These are phyloP conservation scores for Trametopsis cervina DNA, from an alignment of 768 basidiomycete genomes.

Conservation along the genomic window DNA sequence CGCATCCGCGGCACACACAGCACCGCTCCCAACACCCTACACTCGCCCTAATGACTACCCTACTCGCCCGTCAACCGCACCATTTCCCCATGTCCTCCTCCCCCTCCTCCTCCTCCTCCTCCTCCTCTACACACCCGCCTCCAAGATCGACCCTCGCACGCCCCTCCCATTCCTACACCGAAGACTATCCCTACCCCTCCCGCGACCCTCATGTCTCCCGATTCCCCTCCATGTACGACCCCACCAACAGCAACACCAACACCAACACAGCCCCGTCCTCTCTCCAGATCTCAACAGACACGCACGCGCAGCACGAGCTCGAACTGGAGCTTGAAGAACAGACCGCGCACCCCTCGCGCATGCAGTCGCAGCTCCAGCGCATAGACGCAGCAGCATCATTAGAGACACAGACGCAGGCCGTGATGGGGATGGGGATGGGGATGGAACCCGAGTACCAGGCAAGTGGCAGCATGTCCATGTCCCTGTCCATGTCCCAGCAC, in stretches of 20 bases:
- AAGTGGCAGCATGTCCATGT: background rate
- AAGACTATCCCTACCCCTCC: background rate
- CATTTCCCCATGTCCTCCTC: constrained; percentile 7
- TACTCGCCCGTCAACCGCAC: constrained; percentile 3
- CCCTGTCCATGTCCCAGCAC: background rate
- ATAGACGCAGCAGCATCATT: background rate
- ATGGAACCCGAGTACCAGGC: constrained; percentile 1
- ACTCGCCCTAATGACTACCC: constrained; percentile 10
- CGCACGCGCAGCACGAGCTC: constrained; percentile 15
- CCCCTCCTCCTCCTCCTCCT: background rate
- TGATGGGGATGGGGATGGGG: too few species aligned
- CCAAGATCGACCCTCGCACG: background rate
- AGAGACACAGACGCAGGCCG: background rate
- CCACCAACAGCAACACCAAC: constrained; percentile 2
- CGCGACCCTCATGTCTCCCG: constrained; percentile 1
- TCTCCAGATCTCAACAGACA: constrained; percentile 22
- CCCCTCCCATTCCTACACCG: background rate
- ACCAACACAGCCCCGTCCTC: constrained; percentile 6
- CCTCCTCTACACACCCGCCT: background rate
- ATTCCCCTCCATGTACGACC: constrained; percentile 1
- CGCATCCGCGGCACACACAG: background rate
- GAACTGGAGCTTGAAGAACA: constrained; percentile 22
- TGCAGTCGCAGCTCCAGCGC: constrained; percentile 11
- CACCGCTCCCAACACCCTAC: constrained; percentile 1
- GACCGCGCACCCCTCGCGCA: constrained; percentile 24